phyloP scores from a whole-genome alignment of 768 basidiomycete genomes.

The Infundibulicybe gibba region DNA sequence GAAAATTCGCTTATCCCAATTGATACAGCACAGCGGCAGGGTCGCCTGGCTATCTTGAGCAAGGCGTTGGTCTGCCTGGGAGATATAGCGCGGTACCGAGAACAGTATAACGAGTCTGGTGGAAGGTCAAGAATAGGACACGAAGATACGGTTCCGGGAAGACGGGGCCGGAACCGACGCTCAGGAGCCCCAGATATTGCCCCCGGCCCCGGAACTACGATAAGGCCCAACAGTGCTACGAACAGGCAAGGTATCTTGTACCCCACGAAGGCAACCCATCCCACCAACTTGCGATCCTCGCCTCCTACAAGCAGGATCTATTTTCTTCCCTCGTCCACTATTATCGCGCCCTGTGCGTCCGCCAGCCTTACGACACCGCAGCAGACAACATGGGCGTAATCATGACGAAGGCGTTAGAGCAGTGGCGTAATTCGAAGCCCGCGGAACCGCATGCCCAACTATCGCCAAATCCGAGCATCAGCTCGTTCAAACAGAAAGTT shows the following conservation, averaged over 20 bases:
- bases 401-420: conserved; percentile 62
- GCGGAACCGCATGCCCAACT: conserved; percentile 23
- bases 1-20: conserved; percentile 31
- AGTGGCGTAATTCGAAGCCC: conserved; percentile 39
- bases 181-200: conserved; percentile 46
- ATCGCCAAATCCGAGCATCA: conserved; percentile 51
- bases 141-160: conserved; percentile 46
- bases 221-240: conserved; percentile 77
- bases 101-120: conserved; percentile 78
- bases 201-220: conserved; percentile 67
- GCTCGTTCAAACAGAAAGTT: conserved; percentile 68
- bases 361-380: conserved; percentile 83
- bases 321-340: conserved; percentile 82
- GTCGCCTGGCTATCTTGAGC: conserved; percentile 71
- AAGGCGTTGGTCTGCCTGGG: conserved; percentile 91
- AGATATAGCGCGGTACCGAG: conserved; percentile 91
- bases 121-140: conserved; percentile 65
- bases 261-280: conserved; percentile 93
- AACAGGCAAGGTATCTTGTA: conserved; percentile 76
- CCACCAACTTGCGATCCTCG: conserved; percentile 93
- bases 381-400: conserved; percentile 79
- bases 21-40: conserved; percentile 50
- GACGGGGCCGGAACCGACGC: conserved; percentile 43
- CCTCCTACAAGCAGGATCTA: conserved; percentile 80
- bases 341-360: conserved; percentile 87